phyloP scores from a whole-genome alignment of 371 early-diverging fungal genomes.

The Mortierella sp. region DNA sequence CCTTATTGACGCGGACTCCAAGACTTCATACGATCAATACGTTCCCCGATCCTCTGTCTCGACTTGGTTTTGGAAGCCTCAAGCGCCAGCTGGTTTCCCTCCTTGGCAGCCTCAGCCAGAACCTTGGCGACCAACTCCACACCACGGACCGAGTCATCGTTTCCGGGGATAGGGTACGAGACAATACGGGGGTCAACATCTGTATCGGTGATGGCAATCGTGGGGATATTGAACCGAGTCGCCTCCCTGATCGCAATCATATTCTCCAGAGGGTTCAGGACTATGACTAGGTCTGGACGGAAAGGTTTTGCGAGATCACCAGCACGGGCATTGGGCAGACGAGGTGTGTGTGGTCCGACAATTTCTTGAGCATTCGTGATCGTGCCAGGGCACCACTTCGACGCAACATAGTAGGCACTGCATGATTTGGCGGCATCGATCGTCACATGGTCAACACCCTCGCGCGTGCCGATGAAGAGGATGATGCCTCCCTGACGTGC shows the following conservation, averaged over 20 bases:
- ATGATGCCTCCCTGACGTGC: conserved; percentile 87
- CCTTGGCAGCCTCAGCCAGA: conserved; percentile 81
- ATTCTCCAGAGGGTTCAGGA: conserved; percentile 89
- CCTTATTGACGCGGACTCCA: conserved; percentile 31
- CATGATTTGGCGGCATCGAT: conserved; percentile 86
- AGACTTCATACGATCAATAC: conserved; percentile 43
- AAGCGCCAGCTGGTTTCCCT: conserved; percentile 60
- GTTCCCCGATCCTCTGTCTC: conserved; percentile 41
- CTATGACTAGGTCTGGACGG: conserved; percentile 91
- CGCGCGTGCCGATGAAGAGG: conserved; percentile 90
- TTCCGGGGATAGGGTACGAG: conserved; percentile 96
- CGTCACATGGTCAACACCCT: conserved; percentile 70
- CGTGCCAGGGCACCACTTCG: conserved; percentile 91
- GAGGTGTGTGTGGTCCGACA: conserved; percentile 66
- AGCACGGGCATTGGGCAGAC: conserved; percentile 64
- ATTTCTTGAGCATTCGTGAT: conserved; percentile 89
- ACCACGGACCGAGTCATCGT: conserved; percentile 90
- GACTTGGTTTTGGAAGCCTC: conserved; percentile 29
- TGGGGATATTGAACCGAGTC: conserved; percentile 83
- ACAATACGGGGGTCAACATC: conserved; percentile 91
- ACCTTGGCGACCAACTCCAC: conserved; percentile 89
- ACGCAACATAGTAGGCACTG: conserved; percentile 84
- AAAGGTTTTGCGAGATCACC: conserved; percentile 66
- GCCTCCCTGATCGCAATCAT: conserved; percentile 87
- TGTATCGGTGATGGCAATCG: conserved; percentile 93